Conservation (phyloP, 2,329 filamentous ascomycete species). For the Cordyceps fumosorosea region DNA sequence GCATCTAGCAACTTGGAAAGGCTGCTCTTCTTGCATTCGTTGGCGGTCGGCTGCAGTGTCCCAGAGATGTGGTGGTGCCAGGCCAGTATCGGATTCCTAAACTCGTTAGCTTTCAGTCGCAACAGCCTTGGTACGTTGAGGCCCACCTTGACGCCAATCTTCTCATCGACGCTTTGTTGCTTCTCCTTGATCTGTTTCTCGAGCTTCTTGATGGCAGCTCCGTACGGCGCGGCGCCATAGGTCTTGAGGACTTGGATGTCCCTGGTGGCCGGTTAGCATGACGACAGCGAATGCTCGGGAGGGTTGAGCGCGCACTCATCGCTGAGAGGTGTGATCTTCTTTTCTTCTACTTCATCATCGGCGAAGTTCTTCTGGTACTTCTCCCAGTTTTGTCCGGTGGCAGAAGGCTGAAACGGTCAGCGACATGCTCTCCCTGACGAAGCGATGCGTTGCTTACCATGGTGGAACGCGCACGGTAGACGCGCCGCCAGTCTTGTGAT, state of each 20-base stretch:
- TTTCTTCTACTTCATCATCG: constrained; percentile 96
- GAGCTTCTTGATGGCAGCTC: constrained; percentile 87
- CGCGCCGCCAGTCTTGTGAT: constrained; percentile 15
- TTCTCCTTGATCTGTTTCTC: constrained; percentile 99
- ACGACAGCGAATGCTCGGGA: constrained; percentile 17
- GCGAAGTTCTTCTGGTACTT: constrained; percentile 97
- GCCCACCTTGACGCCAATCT: constrained; percentile 78
- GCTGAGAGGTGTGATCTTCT: constrained; percentile 96
- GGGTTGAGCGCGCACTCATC: constrained; percentile 66
- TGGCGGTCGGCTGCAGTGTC: constrained; percentile 96
- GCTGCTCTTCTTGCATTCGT: constrained; percentile 97
- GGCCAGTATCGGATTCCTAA: constrained; percentile 94
- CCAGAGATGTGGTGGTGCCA: constrained; percentile 97
- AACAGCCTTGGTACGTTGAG: not conserved
- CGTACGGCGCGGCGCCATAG: constrained; percentile 94
- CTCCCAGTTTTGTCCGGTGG: constrained; percentile 92
- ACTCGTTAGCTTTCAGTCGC: constrained; percentile 16
- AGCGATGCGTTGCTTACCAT: constrained; percentile 32
- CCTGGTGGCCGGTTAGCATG: constrained; percentile 40
- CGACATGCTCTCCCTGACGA: constrained; percentile 15
- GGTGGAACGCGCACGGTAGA: constrained; percentile 27
- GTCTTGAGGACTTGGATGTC: constrained; percentile 99
- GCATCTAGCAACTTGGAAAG: constrained; percentile 92
- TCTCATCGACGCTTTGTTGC: constrained; percentile 96
- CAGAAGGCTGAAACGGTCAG: constrained; percentile 66